These are phyloP conservation scores for Pichia manshurica DNA, from an alignment of 805 yeast species.

Conservation along the genomic window DNA sequence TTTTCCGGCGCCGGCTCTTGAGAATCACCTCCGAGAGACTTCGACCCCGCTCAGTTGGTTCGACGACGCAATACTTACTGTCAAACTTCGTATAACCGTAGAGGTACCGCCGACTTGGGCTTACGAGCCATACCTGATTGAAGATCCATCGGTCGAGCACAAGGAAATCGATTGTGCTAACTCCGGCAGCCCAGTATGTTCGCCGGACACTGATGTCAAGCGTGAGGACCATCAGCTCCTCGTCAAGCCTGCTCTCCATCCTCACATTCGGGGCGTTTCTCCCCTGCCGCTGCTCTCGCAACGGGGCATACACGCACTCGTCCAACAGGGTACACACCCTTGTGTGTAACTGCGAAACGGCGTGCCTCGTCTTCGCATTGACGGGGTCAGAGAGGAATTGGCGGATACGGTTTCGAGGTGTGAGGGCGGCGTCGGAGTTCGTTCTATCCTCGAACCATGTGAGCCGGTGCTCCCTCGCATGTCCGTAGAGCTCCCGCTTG, in stretches of 20 bases:
- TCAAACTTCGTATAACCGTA: conserved; percentile 13
- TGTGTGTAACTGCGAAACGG: conserved; percentile 14
- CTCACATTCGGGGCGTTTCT: too few relatives aligned
- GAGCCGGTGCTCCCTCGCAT: conserved; percentile 38
- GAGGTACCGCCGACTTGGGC: conserved; percentile 5
- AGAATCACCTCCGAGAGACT: conserved; percentile 1
- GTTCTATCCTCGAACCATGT: conserved; percentile 71
- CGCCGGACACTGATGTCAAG: too few relatives aligned
- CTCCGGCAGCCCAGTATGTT: neutral
- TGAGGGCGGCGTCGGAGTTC: conserved; percentile 47
- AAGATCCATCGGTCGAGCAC: conserved; percentile 27
- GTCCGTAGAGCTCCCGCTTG: conserved; percentile 41
- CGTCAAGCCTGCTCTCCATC: too few relatives aligned
- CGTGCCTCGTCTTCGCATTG: too few relatives aligned
- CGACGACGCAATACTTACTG: conserved; percentile 1
- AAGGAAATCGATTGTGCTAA: conserved; percentile 9
- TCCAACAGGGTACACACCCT: conserved; percentile 13
- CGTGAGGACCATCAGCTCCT: too few relatives aligned
- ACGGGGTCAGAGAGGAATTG: conserved; percentile 10
- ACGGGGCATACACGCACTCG: conserved; percentile 18
- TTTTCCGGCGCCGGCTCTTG: neutral
- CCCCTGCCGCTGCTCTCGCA: too few relatives aligned
- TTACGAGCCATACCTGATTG: conserved; percentile 14
- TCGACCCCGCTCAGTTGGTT: too few relatives aligned
- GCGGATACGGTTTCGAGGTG: conserved; percentile 54